These are phyloP conservation scores for Calocybe gambosa DNA, from an alignment of 1,284 basidiomycete genomes.

Conservation along the genomic window DNA sequence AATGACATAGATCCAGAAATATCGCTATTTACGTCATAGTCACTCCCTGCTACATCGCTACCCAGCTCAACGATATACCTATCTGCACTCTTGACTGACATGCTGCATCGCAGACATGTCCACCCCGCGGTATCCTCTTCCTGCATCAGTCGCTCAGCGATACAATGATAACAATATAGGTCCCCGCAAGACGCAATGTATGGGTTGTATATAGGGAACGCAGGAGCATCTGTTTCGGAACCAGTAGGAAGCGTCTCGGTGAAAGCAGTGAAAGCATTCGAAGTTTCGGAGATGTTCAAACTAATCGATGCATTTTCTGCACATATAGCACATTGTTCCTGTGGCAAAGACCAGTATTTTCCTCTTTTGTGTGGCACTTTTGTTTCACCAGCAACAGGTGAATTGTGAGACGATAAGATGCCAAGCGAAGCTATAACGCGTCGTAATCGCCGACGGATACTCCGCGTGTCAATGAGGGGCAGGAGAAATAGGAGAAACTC, in stretches of 20 bases:
- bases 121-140: conserved; percentile 53
- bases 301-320: conserved; percentile 64
- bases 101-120: conserved; percentile 77
- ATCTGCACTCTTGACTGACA: conserved; percentile 52
- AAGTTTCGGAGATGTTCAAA: conserved; percentile 47
- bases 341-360: conserved; percentile 57
- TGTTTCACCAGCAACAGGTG: background rate
- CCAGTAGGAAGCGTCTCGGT: conserved; percentile 18
- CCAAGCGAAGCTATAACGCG: conserved; percentile 34
- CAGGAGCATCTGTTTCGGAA: conserved; percentile 38
- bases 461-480: conserved; percentile 73
- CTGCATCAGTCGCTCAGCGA: conserved; percentile 74
- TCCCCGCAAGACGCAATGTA: conserved; percentile 77
- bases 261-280: conserved; percentile 42
- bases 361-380: conserved; percentile 33
- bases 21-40: conserved; percentile 57
- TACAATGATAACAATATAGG: conserved; percentile 84
- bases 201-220: conserved; percentile 62
- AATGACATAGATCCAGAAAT: conserved; percentile 37
- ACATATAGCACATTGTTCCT: conserved; percentile 75
- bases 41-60: conserved; percentile 39
- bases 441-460: conserved; percentile 52
- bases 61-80: conserved; percentile 31
- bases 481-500: conserved; percentile 94
- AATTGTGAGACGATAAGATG: conserved; percentile 18